Evolutionary conservation across 202 grass and related monocot genomes (phyloP).

Genomic region (Carex sylvatica): DNA sequence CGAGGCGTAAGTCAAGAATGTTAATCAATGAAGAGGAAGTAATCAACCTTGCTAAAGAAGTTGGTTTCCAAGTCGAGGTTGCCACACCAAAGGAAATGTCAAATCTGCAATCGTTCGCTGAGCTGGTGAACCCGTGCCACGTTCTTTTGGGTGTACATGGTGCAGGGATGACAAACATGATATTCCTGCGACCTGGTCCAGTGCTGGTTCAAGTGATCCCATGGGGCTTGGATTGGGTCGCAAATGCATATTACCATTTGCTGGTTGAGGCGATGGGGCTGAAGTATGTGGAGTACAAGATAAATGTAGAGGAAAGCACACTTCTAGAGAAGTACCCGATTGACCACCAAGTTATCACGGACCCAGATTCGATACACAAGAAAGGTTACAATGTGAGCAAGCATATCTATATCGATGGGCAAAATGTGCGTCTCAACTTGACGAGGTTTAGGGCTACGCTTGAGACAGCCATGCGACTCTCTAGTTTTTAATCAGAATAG

Average conservation of each 20-base stretch:
- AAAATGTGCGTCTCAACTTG: constrained; percentile 58
- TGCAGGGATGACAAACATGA: constrained; percentile 36
- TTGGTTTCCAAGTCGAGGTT: constrained; percentile 43
- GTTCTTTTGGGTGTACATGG: constrained; percentile 40
- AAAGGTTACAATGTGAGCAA: constrained; percentile 15
- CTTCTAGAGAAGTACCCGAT: constrained; percentile 41
- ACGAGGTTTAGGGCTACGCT: constrained; percentile 33
- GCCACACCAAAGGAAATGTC: background rate
- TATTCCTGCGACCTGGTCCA: constrained; percentile 33
- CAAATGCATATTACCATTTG: constrained; percentile 24
- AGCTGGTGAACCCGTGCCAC: constrained; percentile 31
- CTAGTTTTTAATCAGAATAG: background rate
- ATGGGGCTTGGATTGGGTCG: constrained; percentile 41
- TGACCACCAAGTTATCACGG: constrained; percentile 40
- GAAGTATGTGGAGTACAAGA: constrained; percentile 57
- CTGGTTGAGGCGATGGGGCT: constrained; percentile 35
- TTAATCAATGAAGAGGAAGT: constrained; percentile 45
- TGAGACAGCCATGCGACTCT: constrained; percentile 23
- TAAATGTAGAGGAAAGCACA: constrained; percentile 30
- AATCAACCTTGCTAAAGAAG: background rate
- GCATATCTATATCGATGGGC: constrained; percentile 35
- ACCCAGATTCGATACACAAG: constrained; percentile 39
- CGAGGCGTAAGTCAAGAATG: constrained; percentile 33
- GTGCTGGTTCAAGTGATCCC: constrained; percentile 57
- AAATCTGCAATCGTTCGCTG: constrained; percentile 27